Evolutionary conservation across 2,329 filamentous ascomycete genomes (phyloP), one percentile per base, ranked within the genome.

Genomic region (Myriosclerotinia duriaeana): DNA sequence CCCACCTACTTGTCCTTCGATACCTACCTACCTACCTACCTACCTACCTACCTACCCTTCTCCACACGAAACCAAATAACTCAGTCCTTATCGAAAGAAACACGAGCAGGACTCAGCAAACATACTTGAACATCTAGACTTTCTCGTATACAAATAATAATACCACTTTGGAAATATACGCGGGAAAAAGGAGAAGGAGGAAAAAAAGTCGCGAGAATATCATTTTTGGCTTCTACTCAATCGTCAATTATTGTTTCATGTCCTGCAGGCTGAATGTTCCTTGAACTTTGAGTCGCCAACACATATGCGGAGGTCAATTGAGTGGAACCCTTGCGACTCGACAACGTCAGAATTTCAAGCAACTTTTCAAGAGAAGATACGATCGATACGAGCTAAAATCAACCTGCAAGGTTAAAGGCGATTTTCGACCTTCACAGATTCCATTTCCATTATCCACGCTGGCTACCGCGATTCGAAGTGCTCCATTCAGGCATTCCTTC

Each of bases 241-340:
- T 68, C 53, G 61, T 70, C 67, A 64, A 53, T 72, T 68, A 66
- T 61, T 70, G 74, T 75, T 75, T 75, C 73, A 75, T 67, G 68
- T 72, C 64, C 71, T 72, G 72, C 72, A 69, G 66, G 65, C 70
- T 72, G 65, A 70, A 69, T 58, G 68, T 72, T 71, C 70, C 70
- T 71, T 70, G 69, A 70, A 55, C 65, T 71, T 73, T 70, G 69
- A 74, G 70, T 73, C 69, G 72, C 73, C 74, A 72, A 69, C 73
- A 74, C 68, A 72, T 34, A 34, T 74, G 71, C 69, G 50, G 69
- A 74, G 69, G 63, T 68, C 69, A 72, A 70, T 72, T 71, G 69
- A 69, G 59, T 70, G 53, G 67, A 66, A 68, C 65, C 67, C 67
- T 69, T 74, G 71, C 71, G 71, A 75, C 70, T 75, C 71, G 70